A percentile compares a stretch with the other conserved stretches of the same genome.
These are phyloP conservation scores for Golubevia sp. DNA, from an alignment of 1,284 basidiomycete genomes.

Conservation along the genomic window DNA sequence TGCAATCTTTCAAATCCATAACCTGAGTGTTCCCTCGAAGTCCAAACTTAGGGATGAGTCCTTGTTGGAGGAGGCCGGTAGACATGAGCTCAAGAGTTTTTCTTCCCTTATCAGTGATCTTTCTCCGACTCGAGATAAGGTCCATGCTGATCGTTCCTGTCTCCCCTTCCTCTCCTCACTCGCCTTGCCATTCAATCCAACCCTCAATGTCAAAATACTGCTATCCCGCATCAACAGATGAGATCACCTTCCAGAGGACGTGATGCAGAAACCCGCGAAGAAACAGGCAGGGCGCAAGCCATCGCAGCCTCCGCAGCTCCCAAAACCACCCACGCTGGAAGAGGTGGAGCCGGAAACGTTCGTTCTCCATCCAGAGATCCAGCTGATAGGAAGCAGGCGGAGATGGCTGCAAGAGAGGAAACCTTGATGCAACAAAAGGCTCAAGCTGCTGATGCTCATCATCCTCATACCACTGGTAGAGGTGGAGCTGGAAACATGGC, in stretches of 20 bases:
- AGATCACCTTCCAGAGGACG: background rate
- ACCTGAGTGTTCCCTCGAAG: too few relatives aligned
- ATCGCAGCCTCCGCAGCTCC: background rate
- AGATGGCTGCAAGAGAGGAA: conserved; percentile 21
- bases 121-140: too few relatives aligned
- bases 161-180: conserved; percentile 11
- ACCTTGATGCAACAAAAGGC: conserved; percentile 63
- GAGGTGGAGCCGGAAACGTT: conserved; percentile 78
- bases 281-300: background rate
- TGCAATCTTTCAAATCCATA: too few relatives aligned
- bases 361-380: conserved; percentile 72
- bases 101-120: background rate
- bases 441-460: conserved; percentile 62
- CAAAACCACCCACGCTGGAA: conserved; percentile 68
- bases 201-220: conserved; percentile 2
- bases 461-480: conserved; percentile 70
- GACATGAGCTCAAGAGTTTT: too few relatives aligned
- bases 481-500: conserved; percentile 73
- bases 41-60: too few relatives aligned
- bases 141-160: too few relatives aligned
- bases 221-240: background rate
- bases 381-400: conserved; percentile 49
- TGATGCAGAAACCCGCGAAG: background rate
- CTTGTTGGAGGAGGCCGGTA: too few relatives aligned
- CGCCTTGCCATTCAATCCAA: conserved; percentile 29